phyloP scores from a whole-genome alignment of 345 rosid genomes.

The Iberis pinnata region DNA sequence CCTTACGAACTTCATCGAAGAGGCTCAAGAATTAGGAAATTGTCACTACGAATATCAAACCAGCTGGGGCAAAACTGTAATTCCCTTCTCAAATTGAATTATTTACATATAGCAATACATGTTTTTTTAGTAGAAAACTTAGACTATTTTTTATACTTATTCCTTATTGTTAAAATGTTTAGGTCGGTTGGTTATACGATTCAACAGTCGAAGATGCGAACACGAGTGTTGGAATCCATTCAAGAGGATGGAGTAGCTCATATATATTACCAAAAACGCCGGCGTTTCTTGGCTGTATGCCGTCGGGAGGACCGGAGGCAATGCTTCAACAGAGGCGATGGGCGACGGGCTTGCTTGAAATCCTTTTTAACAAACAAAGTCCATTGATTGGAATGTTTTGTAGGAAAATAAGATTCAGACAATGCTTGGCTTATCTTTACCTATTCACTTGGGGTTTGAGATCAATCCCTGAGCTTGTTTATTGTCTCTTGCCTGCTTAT shows the following conservation, averaged over 20 bases:
- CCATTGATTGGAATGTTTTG: constrained; percentile 32
- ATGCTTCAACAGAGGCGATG: constrained; percentile 58
- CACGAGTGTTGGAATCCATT: constrained; percentile 47
- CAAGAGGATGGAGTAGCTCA: constrained; percentile 46
- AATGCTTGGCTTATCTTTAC: constrained; percentile 38
- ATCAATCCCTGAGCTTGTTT: constrained; percentile 55
- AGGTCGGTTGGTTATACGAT: constrained; percentile 67
- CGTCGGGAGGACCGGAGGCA: constrained; percentile 31
- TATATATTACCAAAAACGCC: constrained; percentile 32
- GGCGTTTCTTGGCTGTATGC: constrained; percentile 55
- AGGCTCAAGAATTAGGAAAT: constrained; percentile 37
- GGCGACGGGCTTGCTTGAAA: constrained; percentile 54
- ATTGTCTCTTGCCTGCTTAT: constrained; percentile 51
- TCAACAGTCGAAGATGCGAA: constrained; percentile 46
- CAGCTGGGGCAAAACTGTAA: constrained; percentile 52
- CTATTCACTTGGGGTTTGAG: constrained; percentile 28
- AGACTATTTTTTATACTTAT: not conserved
- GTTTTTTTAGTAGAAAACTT: too few species aligned
- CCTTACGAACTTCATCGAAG: constrained; percentile 25
- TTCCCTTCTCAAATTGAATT: not conserved
- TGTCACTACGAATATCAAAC: constrained; percentile 44
- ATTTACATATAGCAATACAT: too few species aligned
- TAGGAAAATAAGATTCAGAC: constrained; percentile 41
- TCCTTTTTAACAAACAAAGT: constrained; percentile 32
- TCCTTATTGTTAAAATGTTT: not conserved